These are phyloP conservation scores for Sporisorium graminicola DNA, from an alignment of 1,284 basidiomycete species.

Conservation along the genomic window DNA sequence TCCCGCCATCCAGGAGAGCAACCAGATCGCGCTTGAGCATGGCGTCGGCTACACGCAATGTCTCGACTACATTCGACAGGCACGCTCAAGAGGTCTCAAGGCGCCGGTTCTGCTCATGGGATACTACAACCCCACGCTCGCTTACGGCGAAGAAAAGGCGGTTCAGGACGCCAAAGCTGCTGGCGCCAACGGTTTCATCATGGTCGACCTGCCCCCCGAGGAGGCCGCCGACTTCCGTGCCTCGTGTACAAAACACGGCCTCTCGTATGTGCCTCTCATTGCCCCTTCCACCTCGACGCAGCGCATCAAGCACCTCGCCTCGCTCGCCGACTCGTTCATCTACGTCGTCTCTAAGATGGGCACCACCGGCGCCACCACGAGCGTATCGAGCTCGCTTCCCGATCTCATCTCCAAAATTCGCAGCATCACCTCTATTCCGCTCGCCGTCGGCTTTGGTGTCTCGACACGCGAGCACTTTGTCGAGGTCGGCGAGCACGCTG, in stretches of 20 bases:
- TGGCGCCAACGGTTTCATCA: conserved; percentile 96
- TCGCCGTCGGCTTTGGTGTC: conserved; percentile 97
- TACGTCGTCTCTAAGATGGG: conserved; percentile 93
- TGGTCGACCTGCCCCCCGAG: conserved; percentile 97
- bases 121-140: conserved; percentile 84
- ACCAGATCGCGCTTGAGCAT: conserved; percentile 71
- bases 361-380: conserved; percentile 89
- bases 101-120: conserved; percentile 89
- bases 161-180: conserved; percentile 87
- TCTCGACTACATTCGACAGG: conserved; percentile 82
- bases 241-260: conserved; percentile 83
- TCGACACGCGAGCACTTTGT: conserved; percentile 93
- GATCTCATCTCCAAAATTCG: conserved; percentile 69
- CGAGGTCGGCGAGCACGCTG: conserved; percentile 81
- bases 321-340: conserved; percentile 96
- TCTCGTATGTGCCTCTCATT: conserved; percentile 96
- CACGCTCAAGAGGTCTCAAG: conserved; percentile 83
- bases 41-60: conserved; percentile 63
- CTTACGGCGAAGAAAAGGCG: conserved; percentile 93
- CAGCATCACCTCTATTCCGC: conserved; percentile 77
- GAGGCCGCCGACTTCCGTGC: conserved; percentile 91
- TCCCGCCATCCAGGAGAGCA: conserved; percentile 89
- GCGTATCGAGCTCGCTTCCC: conserved; percentile 72
- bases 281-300: conserved; percentile 90
- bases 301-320: conserved; percentile 89